Percentiles rank a stretch among this genome's conserved stretches.
Conservation (phyloP, 345 rosid genomes). For the Arabidopsis arenosa region DNA sequence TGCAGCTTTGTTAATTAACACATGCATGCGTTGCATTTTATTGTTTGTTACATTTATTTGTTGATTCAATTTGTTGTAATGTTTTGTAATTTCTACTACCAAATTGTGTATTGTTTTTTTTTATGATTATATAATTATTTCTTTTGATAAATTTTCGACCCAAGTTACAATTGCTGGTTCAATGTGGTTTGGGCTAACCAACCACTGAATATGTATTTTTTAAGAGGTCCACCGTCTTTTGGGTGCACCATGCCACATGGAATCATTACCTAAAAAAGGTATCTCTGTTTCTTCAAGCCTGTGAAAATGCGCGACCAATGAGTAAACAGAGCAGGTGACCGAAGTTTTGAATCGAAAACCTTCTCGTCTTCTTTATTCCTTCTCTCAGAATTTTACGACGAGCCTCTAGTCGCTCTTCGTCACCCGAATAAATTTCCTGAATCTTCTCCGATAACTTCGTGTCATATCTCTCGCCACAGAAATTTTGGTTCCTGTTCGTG, state of each 20-base stretch:
- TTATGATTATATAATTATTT: not conserved
- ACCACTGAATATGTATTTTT: not conserved
- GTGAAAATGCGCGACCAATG: slow-evolving; percentile 37
- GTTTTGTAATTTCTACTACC: slow-evolving; percentile 1
- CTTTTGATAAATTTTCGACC: not conserved
- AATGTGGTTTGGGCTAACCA: not conserved
- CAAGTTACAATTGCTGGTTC: slow-evolving; percentile 7
- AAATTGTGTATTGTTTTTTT: not conserved
- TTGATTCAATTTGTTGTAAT: slow-evolving; percentile 8
- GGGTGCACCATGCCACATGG: slow-evolving; percentile 26
- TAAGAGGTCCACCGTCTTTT: slow-evolving; percentile 17
- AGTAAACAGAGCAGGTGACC: slow-evolving; percentile 32
- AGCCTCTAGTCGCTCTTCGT: slow-evolving; percentile 17
- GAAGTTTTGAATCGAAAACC: slow-evolving; percentile 34
- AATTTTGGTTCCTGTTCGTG: not conserved
- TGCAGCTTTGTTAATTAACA: slow-evolving; percentile 45
- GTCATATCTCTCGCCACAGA: not conserved
- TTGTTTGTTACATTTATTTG: not conserved
- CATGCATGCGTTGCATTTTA: slow-evolving; percentile 3
- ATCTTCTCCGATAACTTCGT: slow-evolving; percentile 30
- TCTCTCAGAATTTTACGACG: slow-evolving; percentile 31
- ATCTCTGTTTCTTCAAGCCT: slow-evolving; percentile 27
- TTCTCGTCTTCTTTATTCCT: slow-evolving; percentile 31
- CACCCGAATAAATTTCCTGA: slow-evolving; percentile 4
- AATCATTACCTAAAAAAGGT: slow-evolving; percentile 1